These are phyloP conservation scores for Ulmus americana DNA, from an alignment of 331 rosid genomes.

Conservation along the genomic window DNA sequence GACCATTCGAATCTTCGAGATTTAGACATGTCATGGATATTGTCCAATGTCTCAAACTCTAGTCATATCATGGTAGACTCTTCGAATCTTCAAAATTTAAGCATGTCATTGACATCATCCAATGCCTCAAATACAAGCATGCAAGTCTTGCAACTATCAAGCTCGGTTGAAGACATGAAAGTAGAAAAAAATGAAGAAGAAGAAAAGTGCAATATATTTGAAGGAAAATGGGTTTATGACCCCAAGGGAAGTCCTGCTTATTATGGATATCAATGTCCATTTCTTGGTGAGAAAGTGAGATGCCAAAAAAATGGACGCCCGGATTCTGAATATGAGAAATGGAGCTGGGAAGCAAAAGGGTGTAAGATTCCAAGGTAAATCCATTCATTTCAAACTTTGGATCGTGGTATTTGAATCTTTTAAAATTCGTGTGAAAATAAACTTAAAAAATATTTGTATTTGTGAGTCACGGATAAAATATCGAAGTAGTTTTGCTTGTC, in stretches of 20 bases:
- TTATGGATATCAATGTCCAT: conserved; percentile 25
- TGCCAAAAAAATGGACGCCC: conserved; percentile 42
- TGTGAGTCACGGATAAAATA: too few species aligned
- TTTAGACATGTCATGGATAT: conserved; percentile 1
- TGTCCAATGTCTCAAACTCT: conserved; percentile 10
- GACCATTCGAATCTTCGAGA: neutral
- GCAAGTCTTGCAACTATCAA: conserved; percentile 6
- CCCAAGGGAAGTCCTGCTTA: conserved; percentile 32
- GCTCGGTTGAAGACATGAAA: neutral
- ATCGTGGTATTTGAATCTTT: too few species aligned
- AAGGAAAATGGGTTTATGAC: conserved; percentile 41
- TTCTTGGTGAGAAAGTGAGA: conserved; percentile 44
- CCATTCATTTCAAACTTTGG: too few species aligned
- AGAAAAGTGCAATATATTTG: conserved; percentile 32
- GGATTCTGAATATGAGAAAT: conserved; percentile 39
- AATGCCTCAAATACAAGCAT: conserved; percentile 5
- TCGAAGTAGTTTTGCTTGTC: too few species aligned
- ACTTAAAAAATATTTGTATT: too few species aligned
- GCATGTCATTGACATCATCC: neutral
- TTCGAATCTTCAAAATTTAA: too few species aligned
- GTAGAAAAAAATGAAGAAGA: neutral
- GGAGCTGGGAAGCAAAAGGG: conserved; percentile 41
- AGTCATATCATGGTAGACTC: too few species aligned
- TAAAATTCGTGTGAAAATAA: too few species aligned
- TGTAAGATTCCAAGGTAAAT: conserved; percentile 36